A percentile compares a stretch with the other conserved stretches of the same genome.
These are phyloP conservation scores for Neoscytalidium dimidiatum DNA, from an alignment of 2,329 filamentous ascomycete genomes.

Conservation along the genomic window DNA sequence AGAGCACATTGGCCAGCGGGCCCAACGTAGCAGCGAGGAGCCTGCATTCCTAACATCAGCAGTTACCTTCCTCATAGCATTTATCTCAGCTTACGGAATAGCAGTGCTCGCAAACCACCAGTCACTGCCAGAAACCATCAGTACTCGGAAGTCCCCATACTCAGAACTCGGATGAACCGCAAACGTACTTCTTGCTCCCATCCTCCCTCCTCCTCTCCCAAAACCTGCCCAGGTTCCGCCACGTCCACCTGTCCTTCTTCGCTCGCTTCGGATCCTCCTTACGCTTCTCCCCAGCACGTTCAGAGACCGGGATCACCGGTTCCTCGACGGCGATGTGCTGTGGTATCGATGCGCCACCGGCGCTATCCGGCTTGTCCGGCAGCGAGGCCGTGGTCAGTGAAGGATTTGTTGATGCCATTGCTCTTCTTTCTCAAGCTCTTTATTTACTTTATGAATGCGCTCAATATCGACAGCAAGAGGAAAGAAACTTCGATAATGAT, in stretches of 20 bases:
- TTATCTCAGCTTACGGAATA: conserved; percentile 27
- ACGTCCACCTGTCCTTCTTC: neutral
- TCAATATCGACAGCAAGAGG: neutral
- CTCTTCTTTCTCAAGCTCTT: no score
- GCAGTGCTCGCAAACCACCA: conserved; percentile 44
- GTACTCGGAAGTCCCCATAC: neutral
- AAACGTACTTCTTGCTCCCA: conserved; percentile 4
- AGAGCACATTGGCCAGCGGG: conserved; percentile 84
- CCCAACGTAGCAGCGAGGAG: conserved; percentile 83
- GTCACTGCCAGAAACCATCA: conserved; percentile 24
- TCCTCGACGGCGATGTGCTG: neutral
- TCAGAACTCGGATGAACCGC: neutral
- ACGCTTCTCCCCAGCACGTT: neutral
- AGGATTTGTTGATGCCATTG: neutral
- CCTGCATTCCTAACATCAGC: conserved; percentile 7
- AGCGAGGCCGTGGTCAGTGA: neutral
- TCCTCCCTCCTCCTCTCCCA: conserved; percentile 3
- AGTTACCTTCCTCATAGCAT: no score
- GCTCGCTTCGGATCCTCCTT: neutral
- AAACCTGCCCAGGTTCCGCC: neutral
- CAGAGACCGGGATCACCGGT: neutral
- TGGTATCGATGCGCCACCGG: neutral
- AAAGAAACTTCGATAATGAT: no score
- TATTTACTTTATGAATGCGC: neutral
- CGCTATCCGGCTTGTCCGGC: neutral